These are phyloP conservation scores for Tubosaeta brunneosetosa DNA, from an alignment of 768 basidiomycete species.

Conservation along the genomic window DNA sequence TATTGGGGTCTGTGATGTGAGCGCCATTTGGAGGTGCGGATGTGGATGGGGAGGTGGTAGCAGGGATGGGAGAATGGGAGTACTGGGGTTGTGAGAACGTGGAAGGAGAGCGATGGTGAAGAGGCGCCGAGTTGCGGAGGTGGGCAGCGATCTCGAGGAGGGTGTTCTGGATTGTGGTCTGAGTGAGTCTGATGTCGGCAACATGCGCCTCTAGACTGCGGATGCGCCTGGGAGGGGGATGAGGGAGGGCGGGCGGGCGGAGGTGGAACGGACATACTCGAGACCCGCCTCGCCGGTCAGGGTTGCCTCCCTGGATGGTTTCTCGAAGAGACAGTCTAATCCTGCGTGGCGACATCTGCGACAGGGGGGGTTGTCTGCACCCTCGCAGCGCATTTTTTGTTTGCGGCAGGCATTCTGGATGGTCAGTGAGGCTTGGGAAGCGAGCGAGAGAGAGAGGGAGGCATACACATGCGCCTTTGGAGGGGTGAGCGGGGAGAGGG, in stretches of 20 bases:
- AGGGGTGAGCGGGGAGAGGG: slow-evolving; percentile 12
- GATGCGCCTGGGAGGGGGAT: slow-evolving; percentile 62
- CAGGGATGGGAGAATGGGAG: slow-evolving; percentile 64
- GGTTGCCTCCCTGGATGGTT: slow-evolving; percentile 82
- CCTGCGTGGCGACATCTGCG: slow-evolving; percentile 86
- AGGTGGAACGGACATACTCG: slow-evolving; percentile 53
- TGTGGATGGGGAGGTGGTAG: slow-evolving; percentile 45
- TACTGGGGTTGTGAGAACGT: slow-evolving; percentile 44
- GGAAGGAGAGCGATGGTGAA: slow-evolving; percentile 60
- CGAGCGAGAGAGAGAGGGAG: slow-evolving; percentile 4
- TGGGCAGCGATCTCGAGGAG: slow-evolving; percentile 77
- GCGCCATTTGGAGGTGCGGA: slow-evolving; percentile 38
- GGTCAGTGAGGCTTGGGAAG: slow-evolving; percentile 10
- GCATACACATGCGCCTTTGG: slow-evolving; percentile 75
- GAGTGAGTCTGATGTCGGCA: slow-evolving; percentile 70
- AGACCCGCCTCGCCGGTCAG: slow-evolving; percentile 85
- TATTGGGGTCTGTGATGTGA: slow-evolving; percentile 20
- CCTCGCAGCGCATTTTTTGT: slow-evolving; percentile 97
- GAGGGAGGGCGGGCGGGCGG: not conserved
- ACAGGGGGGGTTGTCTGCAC: slow-evolving; percentile 96
- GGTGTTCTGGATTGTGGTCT: slow-evolving; percentile 71
- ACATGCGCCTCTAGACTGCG: slow-evolving; percentile 85
- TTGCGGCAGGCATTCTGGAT: slow-evolving; percentile 87
- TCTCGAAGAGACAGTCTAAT: slow-evolving; percentile 92
- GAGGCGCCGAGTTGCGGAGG: slow-evolving; percentile 52